These are phyloP conservation scores for Fragosphaeria purpurea DNA, from an alignment of 2,329 filamentous ascomycete species.

Conservation along the genomic window DNA sequence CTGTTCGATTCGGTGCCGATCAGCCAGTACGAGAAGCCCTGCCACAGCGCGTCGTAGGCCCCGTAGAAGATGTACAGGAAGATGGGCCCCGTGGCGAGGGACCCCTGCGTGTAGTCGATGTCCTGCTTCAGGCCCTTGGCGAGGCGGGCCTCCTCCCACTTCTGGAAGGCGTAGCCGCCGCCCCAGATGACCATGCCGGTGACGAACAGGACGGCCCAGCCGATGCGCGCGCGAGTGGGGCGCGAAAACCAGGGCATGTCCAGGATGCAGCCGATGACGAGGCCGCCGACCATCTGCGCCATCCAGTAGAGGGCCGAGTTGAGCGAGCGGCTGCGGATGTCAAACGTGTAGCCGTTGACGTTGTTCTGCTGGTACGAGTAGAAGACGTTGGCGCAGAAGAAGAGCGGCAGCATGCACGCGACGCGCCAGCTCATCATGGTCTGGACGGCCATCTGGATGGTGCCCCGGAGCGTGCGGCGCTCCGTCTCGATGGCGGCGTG, in stretches of 20 bases:
- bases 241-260: slow-evolving; percentile 34
- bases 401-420: slow-evolving; percentile 62
- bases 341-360: slow-evolving; percentile 44
- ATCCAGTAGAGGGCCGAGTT: slow-evolving; percentile 46
- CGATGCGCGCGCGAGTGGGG: slow-evolving; percentile 32
- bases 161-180: slow-evolving; percentile 55
- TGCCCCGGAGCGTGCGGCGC: slow-evolving; percentile 15
- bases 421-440: slow-evolving; percentile 34
- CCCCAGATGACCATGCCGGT: slow-evolving; percentile 44
- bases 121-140: slow-evolving; percentile 30
- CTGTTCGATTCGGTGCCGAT: slow-evolving; percentile 35
- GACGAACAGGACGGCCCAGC: slow-evolving; percentile 35
- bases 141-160: slow-evolving; percentile 32
- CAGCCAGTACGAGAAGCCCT: slow-evolving; percentile 55
- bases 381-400: slow-evolving; percentile 47
- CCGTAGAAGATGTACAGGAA: slow-evolving; percentile 64
- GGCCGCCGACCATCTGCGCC: slow-evolving; percentile 41
- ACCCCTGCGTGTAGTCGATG: slow-evolving; percentile 17
- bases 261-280: slow-evolving; percentile 35
- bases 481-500: slow-evolving; percentile 26
- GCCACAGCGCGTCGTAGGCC: slow-evolving; percentile 58
- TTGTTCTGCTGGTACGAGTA: slow-evolving; percentile 46
- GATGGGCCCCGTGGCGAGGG: slow-evolving; percentile 30
- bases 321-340: slow-evolving; percentile 42
- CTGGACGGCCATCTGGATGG: slow-evolving; percentile 25